Evolutionary conservation across 1,284 basidiomycete genomes (phyloP).

Genomic region (Mycena sp.): DNA sequence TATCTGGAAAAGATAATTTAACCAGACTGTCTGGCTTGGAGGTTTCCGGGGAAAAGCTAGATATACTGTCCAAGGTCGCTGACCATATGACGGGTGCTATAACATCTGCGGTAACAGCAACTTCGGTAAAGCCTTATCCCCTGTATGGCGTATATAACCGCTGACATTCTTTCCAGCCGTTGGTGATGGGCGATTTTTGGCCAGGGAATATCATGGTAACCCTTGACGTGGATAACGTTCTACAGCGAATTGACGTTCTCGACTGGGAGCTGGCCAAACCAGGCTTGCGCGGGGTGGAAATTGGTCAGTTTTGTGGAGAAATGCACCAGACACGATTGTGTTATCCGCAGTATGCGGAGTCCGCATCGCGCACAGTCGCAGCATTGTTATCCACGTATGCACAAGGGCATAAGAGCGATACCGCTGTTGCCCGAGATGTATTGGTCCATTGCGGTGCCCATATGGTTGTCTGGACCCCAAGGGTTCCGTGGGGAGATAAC

Average conservation of each 20-base stretch:
- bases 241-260: conserved; percentile 9
- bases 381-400: not conserved
- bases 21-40: no score
- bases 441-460: not conserved
- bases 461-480: conserved; percentile 1
- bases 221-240: not conserved
- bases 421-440: not conserved
- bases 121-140: no score
- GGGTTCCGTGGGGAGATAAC: not conserved
- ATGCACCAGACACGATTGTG: conserved; percentile 41
- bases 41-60: no score
- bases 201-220: conserved; percentile 66
- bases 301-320: conserved; percentile 71
- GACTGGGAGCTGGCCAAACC: conserved; percentile 70
- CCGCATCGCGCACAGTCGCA: not conserved
- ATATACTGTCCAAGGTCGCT: no score
- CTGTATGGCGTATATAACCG: no score
- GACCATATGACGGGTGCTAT: no score
- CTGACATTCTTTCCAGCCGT: no score
- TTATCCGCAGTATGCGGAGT: not conserved
- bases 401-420: not conserved
- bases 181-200: conserved; percentile 74
- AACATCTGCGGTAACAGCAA: no score
- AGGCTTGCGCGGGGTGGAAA: conserved; percentile 60
- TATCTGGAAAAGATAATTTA: not conserved